A percentile compares a stretch with the other conserved stretches of the same genome.
Evolutionary conservation across 2,329 filamentous ascomycete species (phyloP).

Genomic region (Sclerotinia trifoliorum): DNA sequence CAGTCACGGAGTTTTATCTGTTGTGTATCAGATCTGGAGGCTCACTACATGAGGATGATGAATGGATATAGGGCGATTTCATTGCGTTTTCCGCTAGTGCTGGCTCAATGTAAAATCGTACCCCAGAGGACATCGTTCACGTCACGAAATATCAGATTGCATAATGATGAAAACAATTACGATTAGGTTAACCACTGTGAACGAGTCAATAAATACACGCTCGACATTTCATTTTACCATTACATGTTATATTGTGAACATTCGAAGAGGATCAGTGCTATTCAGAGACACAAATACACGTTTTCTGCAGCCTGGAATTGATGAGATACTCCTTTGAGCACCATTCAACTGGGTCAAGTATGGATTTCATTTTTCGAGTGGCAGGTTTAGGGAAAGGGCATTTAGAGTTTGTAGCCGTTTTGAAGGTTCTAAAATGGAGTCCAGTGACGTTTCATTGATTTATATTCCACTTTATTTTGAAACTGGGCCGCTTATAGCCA

Average conservation of each 20-base stretch:
- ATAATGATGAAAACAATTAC: not conserved
- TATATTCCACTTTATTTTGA: not conserved
- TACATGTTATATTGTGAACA: not conserved
- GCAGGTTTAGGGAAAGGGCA: not conserved
- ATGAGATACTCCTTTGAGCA: not conserved
- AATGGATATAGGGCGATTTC: too few species aligned
- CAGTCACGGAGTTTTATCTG: not conserved
- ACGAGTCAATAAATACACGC: not conserved
- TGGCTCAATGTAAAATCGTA: not conserved
- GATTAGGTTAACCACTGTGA: not conserved
- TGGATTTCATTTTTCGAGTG: not conserved
- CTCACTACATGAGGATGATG: not conserved
- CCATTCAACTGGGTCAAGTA: not conserved
- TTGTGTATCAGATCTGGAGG: not conserved
- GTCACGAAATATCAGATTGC: too few species aligned
- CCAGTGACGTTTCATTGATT: not conserved
- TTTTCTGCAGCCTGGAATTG: not conserved
- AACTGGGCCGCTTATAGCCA: too few species aligned
- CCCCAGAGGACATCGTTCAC: not conserved
- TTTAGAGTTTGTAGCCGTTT: not conserved
- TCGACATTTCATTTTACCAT: not conserved
- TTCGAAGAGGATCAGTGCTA: not conserved
- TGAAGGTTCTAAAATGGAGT: not conserved
- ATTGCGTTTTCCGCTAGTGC: not conserved
- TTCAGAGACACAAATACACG: not conserved